Conservation (phyloP, 2,329 filamentous ascomycete species). For the Beauveria asiatica region DNA sequence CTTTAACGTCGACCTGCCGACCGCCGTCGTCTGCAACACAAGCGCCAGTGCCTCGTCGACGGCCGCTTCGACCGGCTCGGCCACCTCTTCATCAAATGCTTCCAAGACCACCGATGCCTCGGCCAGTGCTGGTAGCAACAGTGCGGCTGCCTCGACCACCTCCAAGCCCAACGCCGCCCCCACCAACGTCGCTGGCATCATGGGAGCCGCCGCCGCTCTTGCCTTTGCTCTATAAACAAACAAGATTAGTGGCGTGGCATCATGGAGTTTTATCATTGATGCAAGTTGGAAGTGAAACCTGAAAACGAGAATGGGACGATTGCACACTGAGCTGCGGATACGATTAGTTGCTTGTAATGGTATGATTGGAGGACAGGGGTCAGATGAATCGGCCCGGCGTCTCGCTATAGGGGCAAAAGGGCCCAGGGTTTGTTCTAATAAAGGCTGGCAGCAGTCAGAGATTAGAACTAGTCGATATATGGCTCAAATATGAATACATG, state of each 20-base stretch:
- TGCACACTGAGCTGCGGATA: not conserved
- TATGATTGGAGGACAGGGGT: not conserved
- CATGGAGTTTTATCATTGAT: not conserved
- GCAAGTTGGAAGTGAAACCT: not conserved
- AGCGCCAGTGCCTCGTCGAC: not conserved
- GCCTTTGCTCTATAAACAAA: slow-evolving; percentile 6
- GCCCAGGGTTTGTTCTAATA: not conserved
- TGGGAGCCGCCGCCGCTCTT: slow-evolving; percentile 11
- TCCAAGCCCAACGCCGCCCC: slow-evolving; percentile 2
- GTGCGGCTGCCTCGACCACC: not conserved
- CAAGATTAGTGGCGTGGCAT: not conserved
- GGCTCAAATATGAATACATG: not conserved
- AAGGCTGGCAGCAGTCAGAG: not conserved
- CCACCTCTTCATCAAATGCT: not conserved
- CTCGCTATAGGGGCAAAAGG: not conserved
- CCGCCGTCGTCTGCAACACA: slow-evolving; percentile 28
- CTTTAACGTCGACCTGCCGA: slow-evolving; percentile 27
- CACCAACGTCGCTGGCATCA: slow-evolving; percentile 7
- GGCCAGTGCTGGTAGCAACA: not conserved
- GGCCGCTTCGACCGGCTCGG: not conserved
- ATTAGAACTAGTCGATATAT: not conserved
- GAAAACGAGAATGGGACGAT: not conserved
- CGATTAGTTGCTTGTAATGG: not conserved
- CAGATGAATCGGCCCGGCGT: not conserved
- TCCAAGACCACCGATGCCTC: not conserved